Evolutionary conservation across 495 filamentous ascomycete species (phyloP).

Genomic region (Lichina pygmaea): DNA sequence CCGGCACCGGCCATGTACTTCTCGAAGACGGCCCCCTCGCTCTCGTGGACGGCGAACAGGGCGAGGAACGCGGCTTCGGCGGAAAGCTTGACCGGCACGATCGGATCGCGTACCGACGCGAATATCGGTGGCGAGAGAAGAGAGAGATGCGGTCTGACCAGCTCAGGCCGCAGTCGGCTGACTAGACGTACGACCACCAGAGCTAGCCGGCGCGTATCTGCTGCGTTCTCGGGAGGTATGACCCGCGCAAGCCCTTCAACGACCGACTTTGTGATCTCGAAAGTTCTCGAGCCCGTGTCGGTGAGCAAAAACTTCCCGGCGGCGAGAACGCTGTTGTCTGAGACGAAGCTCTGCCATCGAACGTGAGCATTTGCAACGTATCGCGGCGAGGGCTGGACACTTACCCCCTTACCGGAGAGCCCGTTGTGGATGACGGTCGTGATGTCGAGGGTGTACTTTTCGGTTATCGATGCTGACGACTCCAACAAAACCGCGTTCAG

Average conservation of each 20-base stretch:
- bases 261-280: constrained; percentile 47
- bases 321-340: constrained; percentile 75
- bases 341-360: constrained; percentile 35
- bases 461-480: constrained; percentile 36
- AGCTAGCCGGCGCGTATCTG: constrained; percentile 62
- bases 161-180: constrained; percentile 42
- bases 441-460: constrained; percentile 41
- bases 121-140: constrained; percentile 65
- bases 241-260: constrained; percentile 48
- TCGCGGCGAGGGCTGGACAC: constrained; percentile 4
- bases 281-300: constrained; percentile 23
- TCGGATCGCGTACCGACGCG: constrained; percentile 62
- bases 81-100: constrained; percentile 91
- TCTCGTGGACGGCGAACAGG: constrained; percentile 78
- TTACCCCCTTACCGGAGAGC: constrained; percentile 46
- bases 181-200: constrained; percentile 78
- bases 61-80: constrained; percentile 84
- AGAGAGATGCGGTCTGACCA: constrained; percentile 52
- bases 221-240: constrained; percentile 46
- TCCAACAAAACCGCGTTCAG: constrained; percentile 75
- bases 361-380: constrained; percentile 5
- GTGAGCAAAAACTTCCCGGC: constrained; percentile 83
- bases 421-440: constrained; percentile 54
- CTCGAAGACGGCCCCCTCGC: constrained; percentile 68
- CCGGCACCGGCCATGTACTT: constrained; percentile 52